A percentile compares a stretch with the other conserved stretches of the same genome.
phyloP scores from a whole-genome alignment of 2,329 filamentous ascomycete genomes.

The Colletotrichum sp. region DNA sequence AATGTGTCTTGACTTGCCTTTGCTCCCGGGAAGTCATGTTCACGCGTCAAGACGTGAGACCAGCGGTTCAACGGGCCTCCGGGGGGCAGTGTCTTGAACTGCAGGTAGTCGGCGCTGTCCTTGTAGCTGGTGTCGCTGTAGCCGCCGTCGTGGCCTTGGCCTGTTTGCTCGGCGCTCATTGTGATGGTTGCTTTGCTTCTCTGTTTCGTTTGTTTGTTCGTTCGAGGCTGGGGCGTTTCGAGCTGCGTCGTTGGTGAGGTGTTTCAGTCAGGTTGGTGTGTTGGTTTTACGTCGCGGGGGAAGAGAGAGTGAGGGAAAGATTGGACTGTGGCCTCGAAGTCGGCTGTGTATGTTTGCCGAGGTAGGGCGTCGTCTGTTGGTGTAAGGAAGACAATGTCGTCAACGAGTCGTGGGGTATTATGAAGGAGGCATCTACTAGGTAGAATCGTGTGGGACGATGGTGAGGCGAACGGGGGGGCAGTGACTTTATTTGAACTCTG shows the following conservation, averaged over 20 bases:
- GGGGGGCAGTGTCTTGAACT: slow-evolving; percentile 56
- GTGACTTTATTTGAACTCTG: slow-evolving; percentile 10
- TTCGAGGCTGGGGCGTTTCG: background rate
- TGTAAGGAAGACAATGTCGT: background rate
- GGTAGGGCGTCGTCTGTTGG: background rate
- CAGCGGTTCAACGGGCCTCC: slow-evolving; percentile 77
- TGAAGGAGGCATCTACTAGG: background rate
- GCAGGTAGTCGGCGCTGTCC: slow-evolving; percentile 57
- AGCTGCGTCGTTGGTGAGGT: background rate
- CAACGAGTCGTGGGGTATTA: background rate
- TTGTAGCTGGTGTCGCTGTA: slow-evolving; percentile 37
- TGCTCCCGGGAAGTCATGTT: slow-evolving; percentile 89
- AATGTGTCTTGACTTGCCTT: slow-evolving; percentile 60
- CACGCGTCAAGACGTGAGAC: slow-evolving; percentile 81
- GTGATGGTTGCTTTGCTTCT: background rate
- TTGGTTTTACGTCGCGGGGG: background rate
- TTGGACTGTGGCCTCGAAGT: background rate
- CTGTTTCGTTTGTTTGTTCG: background rate
- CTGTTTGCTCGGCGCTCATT: slow-evolving; percentile 6
- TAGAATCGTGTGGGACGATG: background rate
- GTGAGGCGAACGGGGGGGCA: background rate
- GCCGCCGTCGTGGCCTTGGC: background rate
- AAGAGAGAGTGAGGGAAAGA: background rate
- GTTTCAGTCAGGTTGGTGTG: background rate
- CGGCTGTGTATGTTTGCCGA: background rate